A percentile compares a stretch with the other conserved stretches of the same genome.
phyloP scores from a whole-genome alignment of 345 rosid genomes.

The Aquilaria sinensis region DNA sequence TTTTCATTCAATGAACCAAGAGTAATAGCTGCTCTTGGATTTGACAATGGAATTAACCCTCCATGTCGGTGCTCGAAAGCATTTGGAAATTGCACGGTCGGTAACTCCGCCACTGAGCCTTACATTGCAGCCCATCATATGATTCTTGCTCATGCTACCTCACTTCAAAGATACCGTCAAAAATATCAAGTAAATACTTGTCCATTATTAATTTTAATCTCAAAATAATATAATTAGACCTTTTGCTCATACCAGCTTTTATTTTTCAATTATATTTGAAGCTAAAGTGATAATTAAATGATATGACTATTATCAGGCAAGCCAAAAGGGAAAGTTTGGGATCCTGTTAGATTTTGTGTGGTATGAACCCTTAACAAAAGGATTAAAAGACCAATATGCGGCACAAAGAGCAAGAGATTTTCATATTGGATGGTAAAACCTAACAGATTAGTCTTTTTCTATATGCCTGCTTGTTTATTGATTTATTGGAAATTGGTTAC shows the following conservation, averaged over 20 bases:
- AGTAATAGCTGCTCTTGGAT: constrained; percentile 53
- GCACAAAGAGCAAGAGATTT: constrained; percentile 76
- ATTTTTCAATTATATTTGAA: not conserved
- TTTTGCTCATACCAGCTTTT: not conserved
- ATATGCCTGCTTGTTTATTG: no score
- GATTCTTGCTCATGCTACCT: constrained; percentile 56
- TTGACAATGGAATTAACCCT: constrained; percentile 43
- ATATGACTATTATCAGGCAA: constrained; percentile 19
- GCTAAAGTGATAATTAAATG: no score
- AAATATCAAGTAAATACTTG: constrained; percentile 31
- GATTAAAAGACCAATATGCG: constrained; percentile 46
- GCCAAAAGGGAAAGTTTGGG: constrained; percentile 58
- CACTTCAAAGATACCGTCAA: constrained; percentile 45
- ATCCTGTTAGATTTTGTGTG: constrained; percentile 57
- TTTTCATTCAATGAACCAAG: constrained; percentile 64
- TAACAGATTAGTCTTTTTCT: no score
- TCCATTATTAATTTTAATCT: no score
- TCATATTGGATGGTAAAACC: constrained; percentile 50
- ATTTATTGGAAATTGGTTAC: no score
- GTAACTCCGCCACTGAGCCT: constrained; percentile 56
- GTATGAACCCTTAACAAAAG: constrained; percentile 56
- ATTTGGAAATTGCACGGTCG: constrained; percentile 47
- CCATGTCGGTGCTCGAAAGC: constrained; percentile 54
- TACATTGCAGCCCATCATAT: constrained; percentile 55
- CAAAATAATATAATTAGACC: no score